Evolutionary conservation across 495 filamentous ascomycete genomes (phyloP).

Genomic region (Thozetella sp.): DNA sequence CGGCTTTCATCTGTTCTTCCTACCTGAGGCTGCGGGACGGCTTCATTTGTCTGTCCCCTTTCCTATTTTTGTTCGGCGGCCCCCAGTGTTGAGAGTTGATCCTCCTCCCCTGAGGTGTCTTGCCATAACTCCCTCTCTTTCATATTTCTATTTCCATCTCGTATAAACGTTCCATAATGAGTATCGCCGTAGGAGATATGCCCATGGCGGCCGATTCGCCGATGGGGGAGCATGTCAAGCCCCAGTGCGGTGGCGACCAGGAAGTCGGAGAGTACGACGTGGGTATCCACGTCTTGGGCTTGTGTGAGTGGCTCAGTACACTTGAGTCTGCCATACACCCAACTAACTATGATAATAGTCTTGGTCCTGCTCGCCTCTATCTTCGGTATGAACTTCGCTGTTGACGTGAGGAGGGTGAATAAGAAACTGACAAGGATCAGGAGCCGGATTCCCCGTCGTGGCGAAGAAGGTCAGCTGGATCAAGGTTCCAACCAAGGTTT

Average conservation of each 20-base stretch:
- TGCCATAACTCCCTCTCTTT: too few species aligned
- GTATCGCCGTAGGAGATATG: too few species aligned
- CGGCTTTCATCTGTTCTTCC: slow-evolving; percentile 8
- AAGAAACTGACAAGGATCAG: slow-evolving; percentile 3
- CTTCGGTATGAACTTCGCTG: slow-evolving; percentile 27
- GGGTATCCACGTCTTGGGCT: slow-evolving; percentile 43
- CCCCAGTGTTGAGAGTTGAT: neutral
- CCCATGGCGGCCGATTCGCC: slow-evolving; percentile 15
- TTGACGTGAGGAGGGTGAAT: neutral
- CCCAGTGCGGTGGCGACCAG: slow-evolving; percentile 41
- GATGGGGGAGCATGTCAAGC: slow-evolving; percentile 33
- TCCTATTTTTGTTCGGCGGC: slow-evolving; percentile 5
- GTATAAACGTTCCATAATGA: too few species aligned
- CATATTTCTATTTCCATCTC: too few species aligned
- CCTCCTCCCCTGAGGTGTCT: neutral
- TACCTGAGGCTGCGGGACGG: slow-evolving; percentile 23
- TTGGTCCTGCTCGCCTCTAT: slow-evolving; percentile 39
- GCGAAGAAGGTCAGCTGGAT: slow-evolving; percentile 56
- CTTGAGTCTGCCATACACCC: neutral
- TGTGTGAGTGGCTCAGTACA: slow-evolving; percentile 41
- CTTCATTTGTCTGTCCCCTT: slow-evolving; percentile 15
- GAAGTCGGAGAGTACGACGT: slow-evolving; percentile 49
- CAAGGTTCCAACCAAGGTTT: slow-evolving; percentile 51
- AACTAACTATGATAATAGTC: slow-evolving; percentile 25
- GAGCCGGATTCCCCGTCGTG: slow-evolving; percentile 53